Percentiles rank a stretch among this genome's conserved stretches.
These are phyloP conservation scores for Penstemon newberryi DNA, from an alignment of 257 asterid genomes.

Conservation along the genomic window DNA sequence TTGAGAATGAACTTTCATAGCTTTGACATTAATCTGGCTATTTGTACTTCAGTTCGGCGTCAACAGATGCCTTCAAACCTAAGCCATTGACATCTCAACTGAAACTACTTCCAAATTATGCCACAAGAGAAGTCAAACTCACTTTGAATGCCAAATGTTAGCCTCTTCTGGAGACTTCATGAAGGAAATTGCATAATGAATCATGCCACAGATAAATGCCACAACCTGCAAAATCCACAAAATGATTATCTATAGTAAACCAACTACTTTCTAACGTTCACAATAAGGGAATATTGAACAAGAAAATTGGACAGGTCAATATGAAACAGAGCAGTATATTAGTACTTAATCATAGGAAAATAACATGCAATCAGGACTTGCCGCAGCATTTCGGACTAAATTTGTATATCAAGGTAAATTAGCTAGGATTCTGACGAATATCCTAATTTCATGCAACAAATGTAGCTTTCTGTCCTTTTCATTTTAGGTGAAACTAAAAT, in stretches of 20 bases:
- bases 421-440: conserved; percentile 13
- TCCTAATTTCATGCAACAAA: not conserved
- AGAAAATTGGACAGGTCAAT: conserved; percentile 5
- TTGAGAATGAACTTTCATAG: no score
- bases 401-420: not conserved
- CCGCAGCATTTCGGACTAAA: not conserved
- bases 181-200: conserved; percentile 59
- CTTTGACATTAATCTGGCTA: no score
- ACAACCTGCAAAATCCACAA: conserved; percentile 60
- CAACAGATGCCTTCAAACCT: not conserved
- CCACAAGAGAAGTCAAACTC: conserved; percentile 29
- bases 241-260: not conserved
- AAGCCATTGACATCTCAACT: conserved; percentile 1
- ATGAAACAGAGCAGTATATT: not conserved
- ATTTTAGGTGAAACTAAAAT: conserved; percentile 15
- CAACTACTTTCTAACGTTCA: no score
- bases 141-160: conserved; percentile 61
- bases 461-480: not conserved
- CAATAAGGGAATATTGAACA: conserved; percentile 2
- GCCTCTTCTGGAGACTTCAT: conserved; percentile 43
- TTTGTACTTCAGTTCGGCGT: no score
- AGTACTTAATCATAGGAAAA: not conserved
- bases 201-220: conserved; percentile 77
- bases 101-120: conserved; percentile 2
- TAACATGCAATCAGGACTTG: not conserved